Evolutionary conservation across 202 grass and related monocot species (phyloP).

Genomic region (Brachypodium distachyon): DNA sequence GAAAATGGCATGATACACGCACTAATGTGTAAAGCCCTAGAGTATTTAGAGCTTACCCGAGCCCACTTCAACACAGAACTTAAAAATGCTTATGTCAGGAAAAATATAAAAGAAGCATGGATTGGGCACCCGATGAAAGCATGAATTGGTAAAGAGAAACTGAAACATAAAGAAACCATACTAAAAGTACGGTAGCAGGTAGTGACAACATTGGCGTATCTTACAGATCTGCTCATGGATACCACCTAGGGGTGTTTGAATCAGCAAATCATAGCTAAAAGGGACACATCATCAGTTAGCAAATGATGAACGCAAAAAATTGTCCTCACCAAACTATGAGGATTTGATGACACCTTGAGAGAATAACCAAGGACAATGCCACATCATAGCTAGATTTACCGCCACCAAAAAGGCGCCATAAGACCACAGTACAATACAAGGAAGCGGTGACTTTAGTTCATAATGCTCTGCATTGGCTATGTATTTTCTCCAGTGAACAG

Average conservation of each 20-base stretch:
- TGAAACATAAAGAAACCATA: not conserved
- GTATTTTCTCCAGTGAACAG: constrained; percentile 11
- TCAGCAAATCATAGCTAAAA: not conserved
- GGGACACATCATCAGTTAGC: not conserved
- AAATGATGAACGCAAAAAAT: not conserved
- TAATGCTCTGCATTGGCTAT: not conserved
- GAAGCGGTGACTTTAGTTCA: not conserved
- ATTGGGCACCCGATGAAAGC: not conserved
- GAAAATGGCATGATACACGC: not conserved
- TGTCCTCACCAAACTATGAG: not conserved
- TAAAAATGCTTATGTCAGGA: not conserved
- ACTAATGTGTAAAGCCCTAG: not conserved
- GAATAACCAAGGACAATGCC: not conserved
- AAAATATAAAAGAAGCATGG: not conserved
- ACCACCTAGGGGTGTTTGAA: not conserved
- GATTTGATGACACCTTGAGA: not conserved
- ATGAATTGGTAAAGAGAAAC: not conserved
- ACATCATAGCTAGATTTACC: constrained; percentile 8
- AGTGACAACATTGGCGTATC: not conserved
- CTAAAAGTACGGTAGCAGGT: constrained; percentile 4
- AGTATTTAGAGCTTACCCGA: not conserved
- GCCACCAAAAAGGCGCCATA: not conserved
- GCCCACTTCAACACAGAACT: not conserved
- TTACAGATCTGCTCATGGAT: not conserved
- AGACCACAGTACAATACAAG: not conserved